Conservation (phyloP, 2,329 filamentous ascomycete species). For the Diaporthe amygdali region DNA sequence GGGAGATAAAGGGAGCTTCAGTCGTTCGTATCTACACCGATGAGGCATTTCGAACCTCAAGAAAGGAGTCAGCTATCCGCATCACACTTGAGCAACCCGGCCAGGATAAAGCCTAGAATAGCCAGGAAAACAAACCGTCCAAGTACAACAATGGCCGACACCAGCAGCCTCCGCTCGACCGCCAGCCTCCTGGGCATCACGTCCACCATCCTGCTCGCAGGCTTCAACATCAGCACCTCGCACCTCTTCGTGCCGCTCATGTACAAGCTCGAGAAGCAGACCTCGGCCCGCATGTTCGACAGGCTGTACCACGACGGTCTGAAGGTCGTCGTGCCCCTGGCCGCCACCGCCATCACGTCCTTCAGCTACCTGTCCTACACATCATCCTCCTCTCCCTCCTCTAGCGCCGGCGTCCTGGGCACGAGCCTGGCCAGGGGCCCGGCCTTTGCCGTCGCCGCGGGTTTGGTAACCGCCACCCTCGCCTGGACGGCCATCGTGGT, state of each 20-base stretch:
- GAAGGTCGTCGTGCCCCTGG: conserved; percentile 19
- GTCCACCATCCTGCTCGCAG: not conserved
- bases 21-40: not conserved
- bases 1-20: not conserved
- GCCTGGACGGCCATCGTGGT: conserved; percentile 14
- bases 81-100: too few relatives aligned
- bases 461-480: conserved; percentile 9
- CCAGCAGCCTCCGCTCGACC: not conserved
- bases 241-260: conserved; percentile 18
- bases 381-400: not conserved
- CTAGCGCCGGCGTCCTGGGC: not conserved
- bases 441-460: not conserved
- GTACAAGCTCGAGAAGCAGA: not conserved
- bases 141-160: conserved; percentile 4
- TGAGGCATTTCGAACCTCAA: not conserved
- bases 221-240: conserved; percentile 21
- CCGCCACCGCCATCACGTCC: not conserved
- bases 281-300: conserved; percentile 4
- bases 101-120: not conserved
- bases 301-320: conserved; percentile 17
- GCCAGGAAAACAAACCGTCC: not conserved
- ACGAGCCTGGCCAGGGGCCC: not conserved
- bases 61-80: not conserved
- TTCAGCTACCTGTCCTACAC: not conserved
- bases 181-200: conserved; percentile 17